Evolutionary conservation across 805 yeast genomes (phyloP).

Genomic region (Teunomyces tritomae): DNA sequence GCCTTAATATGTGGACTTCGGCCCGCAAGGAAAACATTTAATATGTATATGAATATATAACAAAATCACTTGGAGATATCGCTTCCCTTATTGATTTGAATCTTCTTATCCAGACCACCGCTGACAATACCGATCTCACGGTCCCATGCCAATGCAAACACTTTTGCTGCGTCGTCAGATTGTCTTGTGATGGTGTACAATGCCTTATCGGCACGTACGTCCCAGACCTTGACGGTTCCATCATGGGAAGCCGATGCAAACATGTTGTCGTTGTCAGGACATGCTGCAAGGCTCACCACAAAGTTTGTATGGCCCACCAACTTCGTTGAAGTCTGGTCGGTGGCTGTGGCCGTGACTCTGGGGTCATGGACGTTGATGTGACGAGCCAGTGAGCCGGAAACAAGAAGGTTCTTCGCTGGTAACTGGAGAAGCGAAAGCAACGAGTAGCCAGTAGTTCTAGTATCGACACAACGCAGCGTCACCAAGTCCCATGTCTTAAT

Average conservation of each 20-base stretch:
- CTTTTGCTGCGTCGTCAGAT: conserved; percentile 53
- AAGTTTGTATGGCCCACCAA: conserved; percentile 88
- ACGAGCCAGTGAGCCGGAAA: conserved; percentile 97
- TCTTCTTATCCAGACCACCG: conserved; percentile 92
- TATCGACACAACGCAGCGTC: conserved; percentile 80
- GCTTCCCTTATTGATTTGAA: conserved; percentile 68
- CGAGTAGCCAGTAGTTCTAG: conserved; percentile 83
- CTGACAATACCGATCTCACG: conserved; percentile 75
- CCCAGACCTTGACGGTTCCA: conserved; percentile 95
- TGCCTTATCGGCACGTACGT: conserved; percentile 78
- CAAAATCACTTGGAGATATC: conserved; percentile 19
- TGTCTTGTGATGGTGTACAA: conserved; percentile 82
- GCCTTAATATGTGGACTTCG: conserved; percentile 57
- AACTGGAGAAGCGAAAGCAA: conserved; percentile 72
- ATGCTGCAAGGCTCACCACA: conserved; percentile 72
- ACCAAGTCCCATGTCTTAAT: conserved; percentile 95
- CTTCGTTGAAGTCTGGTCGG: conserved; percentile 58
- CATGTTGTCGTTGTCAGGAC: conserved; percentile 78
- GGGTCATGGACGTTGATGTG: conserved; percentile 95
- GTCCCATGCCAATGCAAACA: conserved; percentile 87
- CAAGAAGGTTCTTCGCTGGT: conserved; percentile 66
- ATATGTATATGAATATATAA: neutral
- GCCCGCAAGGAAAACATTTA: conserved; percentile 26
- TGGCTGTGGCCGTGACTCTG: conserved; percentile 57
- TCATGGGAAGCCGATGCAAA: conserved; percentile 93